phyloP scores from a whole-genome alignment of 495 filamentous ascomycete species.

The Aspergillus saccharolyticus region DNA sequence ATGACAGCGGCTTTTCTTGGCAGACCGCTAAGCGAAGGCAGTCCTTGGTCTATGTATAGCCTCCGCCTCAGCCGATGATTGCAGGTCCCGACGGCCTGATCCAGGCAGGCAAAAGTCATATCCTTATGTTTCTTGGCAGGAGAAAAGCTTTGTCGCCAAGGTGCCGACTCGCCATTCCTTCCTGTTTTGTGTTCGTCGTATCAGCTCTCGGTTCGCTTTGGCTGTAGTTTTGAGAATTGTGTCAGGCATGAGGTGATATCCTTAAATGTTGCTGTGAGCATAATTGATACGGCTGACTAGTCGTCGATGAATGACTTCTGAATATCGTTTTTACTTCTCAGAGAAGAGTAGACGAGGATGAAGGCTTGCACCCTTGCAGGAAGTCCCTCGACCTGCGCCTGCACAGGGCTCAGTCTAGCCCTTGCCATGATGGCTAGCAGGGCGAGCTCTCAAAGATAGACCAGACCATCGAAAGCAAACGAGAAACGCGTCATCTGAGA shows the following conservation, averaged over 20 bases:
- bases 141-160: not conserved
- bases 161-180: not conserved
- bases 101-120: slow-evolving; percentile 4
- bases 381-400: too few species aligned
- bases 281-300: not conserved
- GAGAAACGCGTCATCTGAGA: not conserved
- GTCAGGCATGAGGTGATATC: not conserved
- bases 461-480: not conserved
- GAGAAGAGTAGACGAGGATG: too few species aligned
- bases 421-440: too few species aligned
- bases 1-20: not conserved
- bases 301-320: not conserved
- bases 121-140: not conserved
- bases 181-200: too few species aligned
- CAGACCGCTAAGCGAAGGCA: not conserved
- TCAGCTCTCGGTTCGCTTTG: too few species aligned
- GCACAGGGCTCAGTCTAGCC: too few species aligned
- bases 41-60: not conserved
- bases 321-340: too few species aligned
- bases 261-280: not conserved
- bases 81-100: not conserved
- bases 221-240: not conserved
- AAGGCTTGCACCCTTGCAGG: too few species aligned
- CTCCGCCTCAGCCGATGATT: not conserved
- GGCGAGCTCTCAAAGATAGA: too few species aligned